A percentile compares a stretch with the other conserved stretches of the same genome.
These are phyloP conservation scores for Podospora conica DNA, from an alignment of 495 filamentous ascomycete species.

Conservation along the genomic window DNA sequence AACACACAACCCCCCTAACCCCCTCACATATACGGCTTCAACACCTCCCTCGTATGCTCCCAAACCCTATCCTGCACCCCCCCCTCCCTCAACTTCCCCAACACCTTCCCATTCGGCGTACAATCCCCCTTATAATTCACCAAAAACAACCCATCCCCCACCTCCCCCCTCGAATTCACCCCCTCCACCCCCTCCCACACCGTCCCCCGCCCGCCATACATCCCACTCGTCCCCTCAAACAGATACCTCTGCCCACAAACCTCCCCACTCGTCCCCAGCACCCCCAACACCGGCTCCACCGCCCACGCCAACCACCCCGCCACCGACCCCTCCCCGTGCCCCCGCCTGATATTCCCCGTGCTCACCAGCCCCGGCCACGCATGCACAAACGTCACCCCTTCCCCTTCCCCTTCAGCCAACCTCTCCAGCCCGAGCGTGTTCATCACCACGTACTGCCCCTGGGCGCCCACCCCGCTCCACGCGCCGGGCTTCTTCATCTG, in stretches of 20 bases:
- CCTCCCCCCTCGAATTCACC: conserved; percentile 13
- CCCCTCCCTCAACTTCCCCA: conserved; percentile 21
- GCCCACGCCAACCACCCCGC: conserved; percentile 19
- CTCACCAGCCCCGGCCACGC: conserved; percentile 31
- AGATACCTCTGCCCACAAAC: conserved; percentile 29
- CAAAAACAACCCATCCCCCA: conserved; percentile 28
- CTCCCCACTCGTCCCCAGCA: conserved; percentile 17
- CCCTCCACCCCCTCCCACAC: conserved; percentile 23
- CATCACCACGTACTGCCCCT: conserved; percentile 15
- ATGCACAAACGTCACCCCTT: conserved; percentile 32
- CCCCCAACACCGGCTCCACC: conserved; percentile 18
- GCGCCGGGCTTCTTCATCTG: conserved; percentile 29
- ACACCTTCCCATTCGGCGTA: conserved; percentile 26
- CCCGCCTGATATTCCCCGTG: conserved; percentile 32
- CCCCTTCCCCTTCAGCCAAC: conserved; percentile 30
- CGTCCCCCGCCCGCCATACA: conserved; percentile 28
- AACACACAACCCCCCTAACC: neutral
- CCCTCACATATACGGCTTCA: conserved; percentile 23
- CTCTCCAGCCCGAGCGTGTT: conserved; percentile 19
- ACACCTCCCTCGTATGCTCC: conserved; percentile 25
- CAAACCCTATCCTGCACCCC: conserved; percentile 25
- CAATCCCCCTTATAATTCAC: conserved; percentile 27
- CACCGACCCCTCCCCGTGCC: conserved; percentile 18
- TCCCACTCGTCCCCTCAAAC: conserved; percentile 30
- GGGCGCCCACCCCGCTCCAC: conserved; percentile 19